Conservation (phyloP, 768 basidiomycete genomes). For the Suillus clintonianus region DNA sequence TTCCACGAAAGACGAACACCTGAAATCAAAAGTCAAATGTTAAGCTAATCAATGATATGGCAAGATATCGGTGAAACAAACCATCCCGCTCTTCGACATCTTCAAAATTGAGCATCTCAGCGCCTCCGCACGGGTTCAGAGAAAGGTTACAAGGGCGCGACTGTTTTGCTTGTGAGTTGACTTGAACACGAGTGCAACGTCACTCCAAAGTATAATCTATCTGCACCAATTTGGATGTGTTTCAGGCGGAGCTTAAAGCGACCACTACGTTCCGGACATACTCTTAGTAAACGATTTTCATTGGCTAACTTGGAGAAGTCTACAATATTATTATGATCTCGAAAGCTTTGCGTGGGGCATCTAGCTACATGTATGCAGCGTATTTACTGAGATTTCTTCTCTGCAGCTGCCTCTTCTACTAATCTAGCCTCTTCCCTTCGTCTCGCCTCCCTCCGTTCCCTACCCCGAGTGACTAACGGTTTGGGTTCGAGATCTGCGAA, state of each 20-base stretch:
- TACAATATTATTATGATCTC: background rate
- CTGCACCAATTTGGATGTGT: background rate
- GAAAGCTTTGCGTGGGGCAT: background rate
- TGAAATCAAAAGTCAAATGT: conserved; percentile 30
- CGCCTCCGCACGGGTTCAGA: background rate
- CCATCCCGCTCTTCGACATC: conserved; percentile 98
- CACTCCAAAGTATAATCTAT: conserved; percentile 1
- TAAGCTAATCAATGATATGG: conserved; percentile 1
- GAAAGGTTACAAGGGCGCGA: background rate
- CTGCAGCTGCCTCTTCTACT: conserved; percentile 19
- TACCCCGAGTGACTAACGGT: conserved; percentile 78
- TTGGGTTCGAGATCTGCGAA: conserved; percentile 91
- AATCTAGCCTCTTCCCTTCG: conserved; percentile 44
- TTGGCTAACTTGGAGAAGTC: background rate
- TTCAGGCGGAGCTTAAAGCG: background rate
- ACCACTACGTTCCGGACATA: background rate
- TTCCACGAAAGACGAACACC: conserved; percentile 98
- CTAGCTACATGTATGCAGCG: background rate
- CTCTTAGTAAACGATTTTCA: no score
- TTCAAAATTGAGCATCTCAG: conserved; percentile 80
- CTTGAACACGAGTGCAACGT: conserved; percentile 1
- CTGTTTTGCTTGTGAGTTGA: background rate
- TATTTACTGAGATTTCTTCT: conserved; percentile 40
- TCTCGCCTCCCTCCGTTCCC: conserved; percentile 74
- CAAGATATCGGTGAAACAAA: conserved; percentile 34